These are phyloP conservation scores for Cenchrus americanus DNA, from an alignment of 176 grass and related monocot genomes.

Conservation along the genomic window DNA sequence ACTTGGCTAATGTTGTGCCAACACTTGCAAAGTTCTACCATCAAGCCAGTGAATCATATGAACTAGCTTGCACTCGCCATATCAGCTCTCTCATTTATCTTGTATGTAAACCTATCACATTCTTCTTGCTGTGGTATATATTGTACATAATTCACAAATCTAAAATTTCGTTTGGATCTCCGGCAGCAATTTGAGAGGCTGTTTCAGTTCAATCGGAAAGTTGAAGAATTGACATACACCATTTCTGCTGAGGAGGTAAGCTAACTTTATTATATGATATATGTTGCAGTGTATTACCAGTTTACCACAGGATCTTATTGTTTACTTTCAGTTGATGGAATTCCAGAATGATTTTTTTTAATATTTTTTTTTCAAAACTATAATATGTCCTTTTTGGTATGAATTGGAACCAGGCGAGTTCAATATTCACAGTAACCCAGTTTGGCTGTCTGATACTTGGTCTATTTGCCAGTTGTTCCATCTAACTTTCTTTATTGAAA, in stretches of 20 bases:
- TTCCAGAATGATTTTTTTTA: too few species aligned
- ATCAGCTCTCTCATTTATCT: slow-evolving; percentile 87
- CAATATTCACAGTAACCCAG: not conserved
- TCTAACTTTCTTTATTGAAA: slow-evolving; percentile 34
- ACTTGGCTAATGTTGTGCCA: slow-evolving; percentile 88
- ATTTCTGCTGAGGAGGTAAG: slow-evolving; percentile 88
- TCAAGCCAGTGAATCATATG: slow-evolving; percentile 87
- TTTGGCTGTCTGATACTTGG: not conserved
- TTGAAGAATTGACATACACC: slow-evolving; percentile 87
- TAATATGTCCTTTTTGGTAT: not conserved
- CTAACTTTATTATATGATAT: slow-evolving; percentile 37
- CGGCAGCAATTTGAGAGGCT: slow-evolving; percentile 96
- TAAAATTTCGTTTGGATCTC: slow-evolving; percentile 39
- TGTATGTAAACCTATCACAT: slow-evolving; percentile 57
- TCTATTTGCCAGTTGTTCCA: not conserved
- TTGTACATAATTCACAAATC: slow-evolving; percentile 33
- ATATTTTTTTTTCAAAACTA: not conserved
- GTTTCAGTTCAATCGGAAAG: slow-evolving; percentile 84
- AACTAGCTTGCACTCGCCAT: slow-evolving; percentile 95
- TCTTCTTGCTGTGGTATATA: slow-evolving; percentile 21
- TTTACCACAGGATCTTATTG: not conserved
- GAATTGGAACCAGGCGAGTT: not conserved
- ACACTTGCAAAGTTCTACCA: slow-evolving; percentile 92
- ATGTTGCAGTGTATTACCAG: not conserved
- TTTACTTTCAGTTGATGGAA: not conserved